Conservation (phyloP, 306 rosid species). For the Gastrolobium villosum region DNA sequence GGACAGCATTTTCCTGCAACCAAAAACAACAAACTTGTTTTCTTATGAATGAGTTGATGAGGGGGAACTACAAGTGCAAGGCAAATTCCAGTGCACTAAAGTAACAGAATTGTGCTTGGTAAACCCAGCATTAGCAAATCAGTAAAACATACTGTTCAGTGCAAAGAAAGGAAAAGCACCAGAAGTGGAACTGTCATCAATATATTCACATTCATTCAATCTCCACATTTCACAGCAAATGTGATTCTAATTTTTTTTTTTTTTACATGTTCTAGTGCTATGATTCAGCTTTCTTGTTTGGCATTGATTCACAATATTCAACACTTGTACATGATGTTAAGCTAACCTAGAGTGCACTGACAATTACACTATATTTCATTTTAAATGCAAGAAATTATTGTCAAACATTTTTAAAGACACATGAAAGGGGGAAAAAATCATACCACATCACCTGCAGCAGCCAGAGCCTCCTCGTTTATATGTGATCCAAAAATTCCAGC, state of each 20-base stretch:
- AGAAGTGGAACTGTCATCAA: not conserved
- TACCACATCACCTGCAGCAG: conserved; percentile 43
- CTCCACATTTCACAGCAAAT: not conserved
- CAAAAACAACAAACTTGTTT: not conserved
- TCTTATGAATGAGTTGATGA: not conserved
- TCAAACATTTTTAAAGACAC: not conserved
- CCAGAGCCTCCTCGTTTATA: conserved; percentile 34
- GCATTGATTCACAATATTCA: not conserved
- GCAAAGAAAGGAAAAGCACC: not conserved
- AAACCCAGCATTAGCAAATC: not conserved
- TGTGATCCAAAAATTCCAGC: conserved; percentile 47
- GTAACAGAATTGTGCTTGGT: not conserved
- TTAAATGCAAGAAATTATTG: not conserved
- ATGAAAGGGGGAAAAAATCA: not conserved
- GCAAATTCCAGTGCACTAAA: not conserved
- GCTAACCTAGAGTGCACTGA: not conserved
- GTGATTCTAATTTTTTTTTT: not conserved
- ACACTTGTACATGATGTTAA: not conserved
- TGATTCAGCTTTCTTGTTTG: not conserved
- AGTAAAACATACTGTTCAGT: not conserved
- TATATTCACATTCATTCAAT: not conserved
- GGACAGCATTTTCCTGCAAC: not conserved
- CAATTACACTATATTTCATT: not conserved
- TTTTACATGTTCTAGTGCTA: not conserved
- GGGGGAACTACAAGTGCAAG: not conserved